phyloP scores from a whole-genome alignment of 345 rosid species.

The Anacardium occidentale region DNA sequence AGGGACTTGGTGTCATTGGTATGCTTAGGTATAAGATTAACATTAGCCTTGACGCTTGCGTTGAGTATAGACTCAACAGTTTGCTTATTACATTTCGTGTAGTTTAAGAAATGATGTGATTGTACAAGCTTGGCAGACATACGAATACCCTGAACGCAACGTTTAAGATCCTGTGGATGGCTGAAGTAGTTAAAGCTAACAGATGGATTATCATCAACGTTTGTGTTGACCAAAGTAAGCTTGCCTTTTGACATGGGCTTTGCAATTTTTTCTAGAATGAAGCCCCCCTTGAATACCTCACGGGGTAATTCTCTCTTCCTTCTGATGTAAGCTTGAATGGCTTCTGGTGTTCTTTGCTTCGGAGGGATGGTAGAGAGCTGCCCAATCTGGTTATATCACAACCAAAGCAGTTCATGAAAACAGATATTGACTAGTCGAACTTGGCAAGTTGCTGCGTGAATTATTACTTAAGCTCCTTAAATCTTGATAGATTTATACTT shows the following conservation, averaged over 20 bases:
- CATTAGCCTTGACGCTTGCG: conserved; percentile 65
- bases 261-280: conserved; percentile 85
- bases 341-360: conserved; percentile 67
- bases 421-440: too few relatives aligned
- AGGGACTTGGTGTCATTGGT: conserved; percentile 76
- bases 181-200: conserved; percentile 91
- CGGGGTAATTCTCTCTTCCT: conserved; percentile 58
- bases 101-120: conserved; percentile 61
- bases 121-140: conserved; percentile 57
- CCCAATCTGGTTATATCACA: conserved; percentile 46
- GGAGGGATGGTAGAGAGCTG: conserved; percentile 77
- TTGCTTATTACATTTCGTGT: conserved; percentile 48
- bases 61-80: conserved; percentile 65
- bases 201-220: conserved; percentile 75
- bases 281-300: conserved; percentile 90
- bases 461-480: background rate
- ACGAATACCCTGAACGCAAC: conserved; percentile 76
- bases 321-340: conserved; percentile 47
- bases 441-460: too few relatives aligned
- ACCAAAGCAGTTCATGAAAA: background rate
- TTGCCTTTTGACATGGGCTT: conserved; percentile 68
- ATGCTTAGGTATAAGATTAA: conserved; percentile 74
- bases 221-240: conserved; percentile 60
- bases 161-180: conserved; percentile 62
- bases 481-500: background rate